Conservation (phyloP, 805 yeast species). For the Ogataea saltuana region DNA sequence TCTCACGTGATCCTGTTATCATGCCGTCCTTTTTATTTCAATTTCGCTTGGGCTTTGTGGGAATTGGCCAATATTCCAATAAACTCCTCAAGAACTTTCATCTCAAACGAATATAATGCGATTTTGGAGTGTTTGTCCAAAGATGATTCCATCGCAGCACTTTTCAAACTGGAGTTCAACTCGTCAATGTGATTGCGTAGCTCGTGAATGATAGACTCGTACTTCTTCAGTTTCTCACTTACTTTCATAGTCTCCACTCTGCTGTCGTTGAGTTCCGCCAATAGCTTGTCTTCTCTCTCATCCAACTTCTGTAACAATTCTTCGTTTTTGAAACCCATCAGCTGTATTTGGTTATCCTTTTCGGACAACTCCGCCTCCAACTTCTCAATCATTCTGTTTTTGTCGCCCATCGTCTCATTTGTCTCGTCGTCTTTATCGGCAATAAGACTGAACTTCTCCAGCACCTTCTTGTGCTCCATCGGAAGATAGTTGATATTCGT, state of each 20-base stretch:
- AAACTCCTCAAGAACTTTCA: slow-evolving; percentile 16
- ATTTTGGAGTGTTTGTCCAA: slow-evolving; percentile 22
- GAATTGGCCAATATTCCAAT: slow-evolving; percentile 19
- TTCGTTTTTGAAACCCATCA: slow-evolving; percentile 10
- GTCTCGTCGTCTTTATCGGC: slow-evolving; percentile 22
- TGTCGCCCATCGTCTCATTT: slow-evolving; percentile 16
- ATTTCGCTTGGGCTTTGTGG: slow-evolving; percentile 6
- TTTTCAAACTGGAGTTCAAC: slow-evolving; percentile 14
- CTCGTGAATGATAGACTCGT: slow-evolving; percentile 13
- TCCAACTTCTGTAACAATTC: slow-evolving; percentile 9
- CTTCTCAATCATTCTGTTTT: slow-evolving; percentile 12
- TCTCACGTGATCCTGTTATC: no score
- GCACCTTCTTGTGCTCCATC: slow-evolving; percentile 18
- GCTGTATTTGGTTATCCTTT: slow-evolving; percentile 13
- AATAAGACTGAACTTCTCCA: slow-evolving; percentile 25
- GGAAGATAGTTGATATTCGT: slow-evolving; percentile 30
- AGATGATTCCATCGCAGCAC: slow-evolving; percentile 23
- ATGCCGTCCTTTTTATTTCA: background rate
- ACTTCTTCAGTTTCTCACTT: slow-evolving; percentile 10
- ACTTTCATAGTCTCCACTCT: slow-evolving; percentile 7
- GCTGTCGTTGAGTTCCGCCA: slow-evolving; percentile 11
- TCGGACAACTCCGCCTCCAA: slow-evolving; percentile 12
- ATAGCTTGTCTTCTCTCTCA: slow-evolving; percentile 9
- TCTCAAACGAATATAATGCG: slow-evolving; percentile 22
- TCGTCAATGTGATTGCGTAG: slow-evolving; percentile 12